Evolutionary conservation across 768 basidiomycete species (phyloP).

Genomic region (Trametes maxima): DNA sequence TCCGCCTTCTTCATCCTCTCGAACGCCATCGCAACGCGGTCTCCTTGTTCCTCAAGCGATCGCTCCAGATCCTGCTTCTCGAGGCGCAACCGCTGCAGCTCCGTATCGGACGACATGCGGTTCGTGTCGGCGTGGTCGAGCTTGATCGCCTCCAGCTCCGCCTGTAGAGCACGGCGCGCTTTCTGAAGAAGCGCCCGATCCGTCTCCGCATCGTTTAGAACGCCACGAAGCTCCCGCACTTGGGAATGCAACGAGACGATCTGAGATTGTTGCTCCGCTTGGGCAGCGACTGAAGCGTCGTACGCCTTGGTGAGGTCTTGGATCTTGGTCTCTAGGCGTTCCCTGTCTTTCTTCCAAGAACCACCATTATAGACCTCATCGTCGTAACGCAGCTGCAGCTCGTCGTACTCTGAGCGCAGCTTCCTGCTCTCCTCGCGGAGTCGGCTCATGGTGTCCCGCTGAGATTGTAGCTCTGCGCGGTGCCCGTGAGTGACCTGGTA

Average conservation of each 20-base stretch:
- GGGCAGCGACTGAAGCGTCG: constrained; percentile 68
- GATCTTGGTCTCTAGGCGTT: constrained; percentile 84
- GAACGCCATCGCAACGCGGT: constrained; percentile 68
- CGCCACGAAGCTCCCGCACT: constrained; percentile 78
- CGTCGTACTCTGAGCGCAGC: constrained; percentile 73
- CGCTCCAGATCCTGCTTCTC: constrained; percentile 84
- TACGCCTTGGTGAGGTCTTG: constrained; percentile 72
- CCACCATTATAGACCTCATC: constrained; percentile 78
- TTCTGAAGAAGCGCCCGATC: constrained; percentile 79
- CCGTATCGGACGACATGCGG: constrained; percentile 71
- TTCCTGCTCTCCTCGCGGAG: constrained; percentile 82
- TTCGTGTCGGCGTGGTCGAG: constrained; percentile 70
- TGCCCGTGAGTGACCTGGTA: background rate
- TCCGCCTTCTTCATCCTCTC: constrained; percentile 86
- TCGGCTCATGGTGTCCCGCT: constrained; percentile 73
- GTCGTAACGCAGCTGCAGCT: constrained; percentile 72
- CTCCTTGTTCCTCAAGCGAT: constrained; percentile 75
- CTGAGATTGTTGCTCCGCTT: constrained; percentile 81
- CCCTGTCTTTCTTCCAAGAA: constrained; percentile 87
- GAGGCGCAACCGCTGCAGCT: constrained; percentile 72
- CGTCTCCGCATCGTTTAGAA: constrained; percentile 84
- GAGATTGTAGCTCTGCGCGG: constrained; percentile 68
- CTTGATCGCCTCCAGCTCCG: constrained; percentile 80
- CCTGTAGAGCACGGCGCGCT: constrained; percentile 77
- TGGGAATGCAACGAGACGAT: constrained; percentile 85